Base-by-base conservation (phyloP, 768 basidiomycete species). In the Russula virescens region DNA sequence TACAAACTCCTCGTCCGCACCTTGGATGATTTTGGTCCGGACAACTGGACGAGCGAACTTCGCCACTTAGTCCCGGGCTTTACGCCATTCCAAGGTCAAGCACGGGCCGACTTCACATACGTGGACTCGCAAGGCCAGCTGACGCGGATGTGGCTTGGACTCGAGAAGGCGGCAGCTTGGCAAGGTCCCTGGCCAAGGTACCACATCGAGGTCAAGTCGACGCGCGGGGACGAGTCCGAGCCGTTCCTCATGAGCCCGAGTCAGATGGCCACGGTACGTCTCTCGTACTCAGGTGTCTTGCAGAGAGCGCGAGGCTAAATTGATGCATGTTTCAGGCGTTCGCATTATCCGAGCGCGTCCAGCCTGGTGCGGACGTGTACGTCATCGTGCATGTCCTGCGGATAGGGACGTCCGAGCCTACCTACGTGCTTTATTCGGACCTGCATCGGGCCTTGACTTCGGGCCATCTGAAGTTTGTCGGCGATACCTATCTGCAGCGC, bases 191-290 rank as follows among this genome's bases (percentile, higher is more conserved):
- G 71, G 69, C 72, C 72, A 13, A 63, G 48, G 28, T 73, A 70
- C 55, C 62, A 73, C 48, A 61, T 73, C 23, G 72, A 73, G 57
- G 71, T 73, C 53, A 73, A 73, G 62, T 57, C 72, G 2, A 70
- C 72, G 28, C 58, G 63, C 2, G 57, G 63, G 11, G 40, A 60
- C 11, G 62, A 53, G 34, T 23, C 38, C 16, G 65, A 66, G 11
- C 62, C 68, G 16, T 73, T 73, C 58, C 69, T 70, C 55, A 68
- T 72, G 65, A 72, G 67, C 40, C 9, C 45, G 5, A 10, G 19
- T 2, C 70, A 73, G 59, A 50, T 73, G 55, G 25, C 57, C n/a
- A 55, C 61, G 53, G 72, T 72, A n/a, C 18, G 71, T 65, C 19
- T 6, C 1, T n/a, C n/a, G n/a, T n/a, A 14, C 25, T 34, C 13